phyloP scores from a whole-genome alignment of 2,329 filamentous ascomycete species.

The Coccinonectria pachysandricola region DNA sequence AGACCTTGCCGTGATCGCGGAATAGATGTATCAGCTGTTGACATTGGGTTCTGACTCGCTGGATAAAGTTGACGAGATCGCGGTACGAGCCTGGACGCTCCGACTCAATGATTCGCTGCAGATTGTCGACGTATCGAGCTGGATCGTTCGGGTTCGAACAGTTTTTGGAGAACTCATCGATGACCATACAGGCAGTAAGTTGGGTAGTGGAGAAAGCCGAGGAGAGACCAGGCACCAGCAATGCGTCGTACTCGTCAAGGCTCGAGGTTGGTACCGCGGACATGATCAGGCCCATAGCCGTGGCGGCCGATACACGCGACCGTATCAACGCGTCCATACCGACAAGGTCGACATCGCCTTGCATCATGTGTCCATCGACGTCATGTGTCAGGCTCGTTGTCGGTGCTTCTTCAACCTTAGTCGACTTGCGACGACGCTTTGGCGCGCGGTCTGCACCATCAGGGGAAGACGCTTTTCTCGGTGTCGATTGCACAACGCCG shows the following conservation, averaged over 20 bases:
- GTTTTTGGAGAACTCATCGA: slow-evolving; percentile 77
- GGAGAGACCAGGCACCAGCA: slow-evolving; percentile 54
- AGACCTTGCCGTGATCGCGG: slow-evolving; percentile 78
- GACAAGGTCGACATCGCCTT: slow-evolving; percentile 90
- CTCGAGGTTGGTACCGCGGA: slow-evolving; percentile 57
- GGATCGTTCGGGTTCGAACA: slow-evolving; percentile 31
- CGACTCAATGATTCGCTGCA: slow-evolving; percentile 69
- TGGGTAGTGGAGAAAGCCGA: slow-evolving; percentile 79
- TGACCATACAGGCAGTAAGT: slow-evolving; percentile 67
- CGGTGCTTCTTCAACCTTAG: slow-evolving; percentile 64
- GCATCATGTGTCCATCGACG: slow-evolving; percentile 95
- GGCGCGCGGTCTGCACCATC: slow-evolving; percentile 51
- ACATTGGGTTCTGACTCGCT: slow-evolving; percentile 83
- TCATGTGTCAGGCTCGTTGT: slow-evolving; percentile 69
- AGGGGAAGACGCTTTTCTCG: slow-evolving; percentile 38
- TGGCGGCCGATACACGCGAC: slow-evolving; percentile 78
- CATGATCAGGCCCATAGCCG: slow-evolving; percentile 78
- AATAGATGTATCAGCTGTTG: slow-evolving; percentile 85
- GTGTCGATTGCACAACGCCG: slow-evolving; percentile 32
- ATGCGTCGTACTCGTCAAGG: slow-evolving; percentile 53
- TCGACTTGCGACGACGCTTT: slow-evolving; percentile 72
- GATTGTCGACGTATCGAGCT: slow-evolving; percentile 46
- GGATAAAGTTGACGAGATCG: slow-evolving; percentile 81
- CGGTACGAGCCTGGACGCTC: slow-evolving; percentile 76
- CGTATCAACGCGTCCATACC: slow-evolving; percentile 80